phyloP scores from a whole-genome alignment of 345 rosid genomes.

The Acer negundo region DNA sequence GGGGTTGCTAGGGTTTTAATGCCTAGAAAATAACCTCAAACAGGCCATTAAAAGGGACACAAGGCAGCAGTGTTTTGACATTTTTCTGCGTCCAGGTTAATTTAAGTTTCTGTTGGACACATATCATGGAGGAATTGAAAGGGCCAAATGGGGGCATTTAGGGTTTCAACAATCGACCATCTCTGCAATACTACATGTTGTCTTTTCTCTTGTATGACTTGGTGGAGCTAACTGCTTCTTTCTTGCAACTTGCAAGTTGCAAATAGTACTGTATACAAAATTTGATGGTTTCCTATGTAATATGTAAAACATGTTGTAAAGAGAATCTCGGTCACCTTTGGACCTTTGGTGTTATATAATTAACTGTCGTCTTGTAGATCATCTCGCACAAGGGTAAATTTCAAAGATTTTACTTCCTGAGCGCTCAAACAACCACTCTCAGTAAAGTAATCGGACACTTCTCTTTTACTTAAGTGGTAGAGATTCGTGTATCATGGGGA shows the following conservation, averaged over 20 bases:
- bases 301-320: background rate
- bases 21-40: conserved; percentile 1
- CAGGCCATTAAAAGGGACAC: background rate
- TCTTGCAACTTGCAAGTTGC: conserved; percentile 11
- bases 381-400: background rate
- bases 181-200: conserved; percentile 16
- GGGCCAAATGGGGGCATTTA: background rate
- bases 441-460: too few relatives aligned
- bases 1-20: background rate
- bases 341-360: background rate
- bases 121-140: background rate
- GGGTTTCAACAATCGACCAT: background rate
- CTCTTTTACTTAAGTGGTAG: too few relatives aligned
- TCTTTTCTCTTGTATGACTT: conserved; percentile 27
- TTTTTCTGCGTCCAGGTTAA: background rate
- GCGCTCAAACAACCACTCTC: too few relatives aligned
- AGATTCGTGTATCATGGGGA: too few relatives aligned
- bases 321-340: background rate
- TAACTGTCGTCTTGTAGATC: too few relatives aligned
- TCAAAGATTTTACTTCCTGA: background rate
- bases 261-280: background rate
- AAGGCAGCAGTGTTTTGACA: background rate
- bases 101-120: too few relatives aligned
- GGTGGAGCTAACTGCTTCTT: conserved; percentile 10
- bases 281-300: background rate